Conservation (phyloP, 768 basidiomycete species). For the Tubosaeta sp. region DNA sequence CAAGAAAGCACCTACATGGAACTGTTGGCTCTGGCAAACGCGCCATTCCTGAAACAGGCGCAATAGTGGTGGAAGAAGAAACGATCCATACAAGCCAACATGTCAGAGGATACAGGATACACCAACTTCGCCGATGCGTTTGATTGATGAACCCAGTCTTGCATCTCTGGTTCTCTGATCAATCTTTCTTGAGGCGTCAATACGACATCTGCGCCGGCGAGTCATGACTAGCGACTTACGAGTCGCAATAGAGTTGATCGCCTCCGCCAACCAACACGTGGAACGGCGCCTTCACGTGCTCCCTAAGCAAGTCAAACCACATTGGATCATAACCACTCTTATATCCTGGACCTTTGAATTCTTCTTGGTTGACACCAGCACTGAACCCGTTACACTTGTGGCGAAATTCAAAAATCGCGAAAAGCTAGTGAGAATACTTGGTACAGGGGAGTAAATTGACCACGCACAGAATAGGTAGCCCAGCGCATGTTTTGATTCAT, state of each 20-base stretch:
- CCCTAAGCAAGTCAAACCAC: slow-evolving; percentile 87
- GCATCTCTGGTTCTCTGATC: slow-evolving; percentile 82
- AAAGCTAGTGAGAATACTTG: background rate
- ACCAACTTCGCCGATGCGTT: slow-evolving; percentile 56
- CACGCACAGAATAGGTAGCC: slow-evolving; percentile 79
- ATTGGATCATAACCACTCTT: slow-evolving; percentile 83
- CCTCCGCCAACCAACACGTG: slow-evolving; percentile 93
- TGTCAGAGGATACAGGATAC: slow-evolving; percentile 64
- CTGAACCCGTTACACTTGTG: slow-evolving; percentile 83
- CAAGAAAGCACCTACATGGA: slow-evolving; percentile 59
- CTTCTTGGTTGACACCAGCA: slow-evolving; percentile 83
- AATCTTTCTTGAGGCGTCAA: slow-evolving; percentile 40
- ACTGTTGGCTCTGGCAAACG: slow-evolving; percentile 87
- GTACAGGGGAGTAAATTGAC: background rate
- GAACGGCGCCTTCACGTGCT: slow-evolving; percentile 77
- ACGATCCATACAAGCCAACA: slow-evolving; percentile 72
- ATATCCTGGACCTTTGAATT: slow-evolving; percentile 78
- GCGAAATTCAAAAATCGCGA: background rate
- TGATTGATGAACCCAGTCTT: slow-evolving; percentile 71
- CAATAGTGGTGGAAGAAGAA: slow-evolving; percentile 94
- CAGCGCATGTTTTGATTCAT: slow-evolving; percentile 81
- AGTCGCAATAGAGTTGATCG: slow-evolving; percentile 87
- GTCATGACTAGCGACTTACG: slow-evolving; percentile 36
- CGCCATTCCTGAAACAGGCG: slow-evolving; percentile 76
- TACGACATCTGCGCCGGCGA: background rate